Percentiles rank a stretch among this genome's conserved stretches.
These are phyloP conservation scores for Mycena amicta DNA, from an alignment of 768 basidiomycete species.

Conservation along the genomic window DNA sequence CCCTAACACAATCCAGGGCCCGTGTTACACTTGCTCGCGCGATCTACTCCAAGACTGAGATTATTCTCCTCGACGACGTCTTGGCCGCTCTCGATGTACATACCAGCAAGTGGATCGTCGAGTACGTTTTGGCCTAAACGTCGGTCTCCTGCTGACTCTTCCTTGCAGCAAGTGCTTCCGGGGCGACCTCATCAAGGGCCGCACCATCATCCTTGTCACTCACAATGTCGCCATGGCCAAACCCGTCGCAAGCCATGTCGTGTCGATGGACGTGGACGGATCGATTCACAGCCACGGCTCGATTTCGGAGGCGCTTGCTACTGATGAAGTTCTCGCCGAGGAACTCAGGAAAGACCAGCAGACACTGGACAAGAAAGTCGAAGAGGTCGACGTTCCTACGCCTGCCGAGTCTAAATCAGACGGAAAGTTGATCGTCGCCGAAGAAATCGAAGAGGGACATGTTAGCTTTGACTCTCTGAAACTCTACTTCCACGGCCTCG, in stretches of 20 bases:
- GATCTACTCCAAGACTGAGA: slow-evolving; percentile 44
- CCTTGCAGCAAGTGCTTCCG: slow-evolving; percentile 39
- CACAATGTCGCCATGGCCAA: slow-evolving; percentile 48
- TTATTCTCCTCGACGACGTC: slow-evolving; percentile 51
- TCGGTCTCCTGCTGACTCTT: not conserved
- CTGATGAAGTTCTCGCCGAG: slow-evolving; percentile 41
- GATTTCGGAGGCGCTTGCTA: slow-evolving; percentile 39
- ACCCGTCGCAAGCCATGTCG: slow-evolving; percentile 46
- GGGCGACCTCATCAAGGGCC: slow-evolving; percentile 39
- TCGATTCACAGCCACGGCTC: slow-evolving; percentile 44
- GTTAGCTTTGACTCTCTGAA: slow-evolving; percentile 46
- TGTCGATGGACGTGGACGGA: slow-evolving; percentile 46
- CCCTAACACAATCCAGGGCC: slow-evolving; percentile 25
- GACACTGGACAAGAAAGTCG: slow-evolving; percentile 28
- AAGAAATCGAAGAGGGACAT: slow-evolving; percentile 63
- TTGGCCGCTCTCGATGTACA: slow-evolving; percentile 45
- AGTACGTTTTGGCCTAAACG: slow-evolving; percentile 18
- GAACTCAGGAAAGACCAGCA: slow-evolving; percentile 47
- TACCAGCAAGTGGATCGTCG: slow-evolving; percentile 54
- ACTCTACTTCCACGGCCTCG: slow-evolving; percentile 23
- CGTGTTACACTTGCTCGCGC: slow-evolving; percentile 58
- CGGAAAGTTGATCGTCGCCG: slow-evolving; percentile 62
- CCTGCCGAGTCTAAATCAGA: slow-evolving; percentile 31
- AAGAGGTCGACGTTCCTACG: slow-evolving; percentile 20
- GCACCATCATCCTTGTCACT: slow-evolving; percentile 50